Evolutionary conservation across 2,329 filamentous ascomycete genomes (phyloP).

Genomic region (Chaetomium sp.): DNA sequence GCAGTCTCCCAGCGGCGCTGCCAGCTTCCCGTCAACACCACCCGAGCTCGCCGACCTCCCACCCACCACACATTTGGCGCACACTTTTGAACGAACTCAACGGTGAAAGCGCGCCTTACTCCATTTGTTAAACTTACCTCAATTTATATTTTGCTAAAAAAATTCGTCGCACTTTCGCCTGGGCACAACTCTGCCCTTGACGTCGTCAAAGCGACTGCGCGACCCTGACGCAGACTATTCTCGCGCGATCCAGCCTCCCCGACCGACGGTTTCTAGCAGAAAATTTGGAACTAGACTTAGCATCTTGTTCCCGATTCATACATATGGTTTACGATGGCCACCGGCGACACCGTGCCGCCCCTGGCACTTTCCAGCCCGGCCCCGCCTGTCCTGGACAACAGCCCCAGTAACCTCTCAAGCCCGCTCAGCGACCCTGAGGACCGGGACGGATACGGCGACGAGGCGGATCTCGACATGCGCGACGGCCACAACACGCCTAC

Average conservation of each 20-base stretch:
- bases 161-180: too few species aligned
- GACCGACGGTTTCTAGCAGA: not conserved
- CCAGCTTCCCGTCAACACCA: constrained; percentile 18
- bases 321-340: constrained; percentile 41
- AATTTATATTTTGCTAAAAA: constrained; percentile 1
- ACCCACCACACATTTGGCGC: constrained; percentile 11
- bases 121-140: not conserved
- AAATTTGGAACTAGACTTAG: constrained; percentile 18
- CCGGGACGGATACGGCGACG: constrained; percentile 63
- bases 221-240: too few species aligned
- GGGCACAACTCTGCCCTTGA: too few species aligned
- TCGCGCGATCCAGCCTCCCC: too few species aligned
- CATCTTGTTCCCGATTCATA: constrained; percentile 12
- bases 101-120: not conserved
- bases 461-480: constrained; percentile 41
- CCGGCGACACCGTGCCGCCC: constrained; percentile 42
- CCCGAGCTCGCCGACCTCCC: constrained; percentile 10
- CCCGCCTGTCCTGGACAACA: constrained; percentile 42
- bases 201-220: too few species aligned
- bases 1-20: constrained; percentile 17
- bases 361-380: constrained; percentile 45
- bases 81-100: not conserved
- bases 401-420: constrained; percentile 73
- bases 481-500: constrained; percentile 14
- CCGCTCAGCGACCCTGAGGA: constrained; percentile 91